Conservation (phyloP, 2,329 filamentous ascomycete genomes). For the Ophiocordyceps camponoti-saundersi region DNA sequence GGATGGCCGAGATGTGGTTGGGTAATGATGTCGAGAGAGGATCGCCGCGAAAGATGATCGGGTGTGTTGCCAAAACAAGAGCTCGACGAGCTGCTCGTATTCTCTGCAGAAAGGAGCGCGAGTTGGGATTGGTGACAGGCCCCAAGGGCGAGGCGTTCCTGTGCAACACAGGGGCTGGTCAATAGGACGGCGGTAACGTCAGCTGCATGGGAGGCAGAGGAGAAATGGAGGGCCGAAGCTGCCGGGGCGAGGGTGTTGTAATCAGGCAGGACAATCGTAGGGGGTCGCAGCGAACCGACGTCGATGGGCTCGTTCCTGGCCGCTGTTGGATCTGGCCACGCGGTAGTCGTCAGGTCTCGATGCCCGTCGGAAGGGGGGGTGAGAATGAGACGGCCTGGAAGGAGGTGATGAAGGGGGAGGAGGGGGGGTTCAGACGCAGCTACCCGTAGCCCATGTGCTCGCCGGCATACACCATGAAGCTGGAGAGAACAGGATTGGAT, state of each 20-base stretch:
- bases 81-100: conserved; percentile 14
- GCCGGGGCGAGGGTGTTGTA: conserved; percentile 3
- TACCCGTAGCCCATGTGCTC: conserved; percentile 8
- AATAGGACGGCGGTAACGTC: conserved; percentile 7
- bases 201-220: conserved; percentile 5
- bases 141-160: conserved; percentile 6
- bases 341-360: background rate
- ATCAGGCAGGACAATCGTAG: background rate
- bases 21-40: conserved; percentile 3
- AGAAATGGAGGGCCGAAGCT: conserved; percentile 3
- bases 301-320: background rate
- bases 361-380: background rate
- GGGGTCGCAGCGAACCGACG: background rate
- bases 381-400: background rate
- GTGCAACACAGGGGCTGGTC: conserved; percentile 11
- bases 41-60: conserved; percentile 8
- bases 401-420: background rate
- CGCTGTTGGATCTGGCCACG: background rate
- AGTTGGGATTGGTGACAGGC: conserved; percentile 8
- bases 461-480: conserved; percentile 3
- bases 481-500: conserved; percentile 2
- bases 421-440: conserved; percentile 7
- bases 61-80: conserved; percentile 8
- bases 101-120: conserved; percentile 7
- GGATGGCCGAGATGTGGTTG: conserved; percentile 1